Evolutionary conservation across 2,329 filamentous ascomycete genomes (phyloP).

Genomic region (Eutypella sp.): DNA sequence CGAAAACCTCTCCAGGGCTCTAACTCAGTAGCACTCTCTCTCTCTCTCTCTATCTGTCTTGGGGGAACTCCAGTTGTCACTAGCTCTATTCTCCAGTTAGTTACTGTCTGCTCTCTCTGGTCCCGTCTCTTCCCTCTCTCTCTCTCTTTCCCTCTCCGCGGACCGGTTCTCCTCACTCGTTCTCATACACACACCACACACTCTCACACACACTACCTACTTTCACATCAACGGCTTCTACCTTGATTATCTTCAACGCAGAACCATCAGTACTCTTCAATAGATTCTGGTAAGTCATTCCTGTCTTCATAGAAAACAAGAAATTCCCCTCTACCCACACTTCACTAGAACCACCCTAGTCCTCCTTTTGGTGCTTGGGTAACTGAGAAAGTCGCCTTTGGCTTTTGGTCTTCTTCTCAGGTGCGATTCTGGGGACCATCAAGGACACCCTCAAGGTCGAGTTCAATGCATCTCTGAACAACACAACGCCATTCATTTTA

Average conservation of each 20-base stretch:
- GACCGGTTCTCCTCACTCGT: conserved; percentile 24
- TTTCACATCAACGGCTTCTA: conserved; percentile 12
- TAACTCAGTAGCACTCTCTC: too few relatives aligned
- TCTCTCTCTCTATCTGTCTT: too few relatives aligned
- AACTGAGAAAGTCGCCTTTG: too few relatives aligned
- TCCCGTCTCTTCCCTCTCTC: too few relatives aligned
- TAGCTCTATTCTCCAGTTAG: too few relatives aligned
- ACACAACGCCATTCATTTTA: conserved; percentile 28
- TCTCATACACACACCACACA: conserved; percentile 12
- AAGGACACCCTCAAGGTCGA: conserved; percentile 19
- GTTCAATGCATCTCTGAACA: conserved; percentile 26
- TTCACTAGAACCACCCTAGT: conserved; percentile 5
- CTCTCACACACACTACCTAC: too few relatives aligned
- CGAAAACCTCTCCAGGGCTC: conserved; percentile 2
- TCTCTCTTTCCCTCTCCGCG: too few relatives aligned
- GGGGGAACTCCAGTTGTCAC: too few relatives aligned
- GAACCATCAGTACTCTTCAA: conserved; percentile 20
- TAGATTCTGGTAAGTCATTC: conserved; percentile 19
- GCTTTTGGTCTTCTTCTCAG: conserved; percentile 13
- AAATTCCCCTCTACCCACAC: conserved; percentile 1
- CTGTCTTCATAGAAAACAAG: conserved; percentile 11
- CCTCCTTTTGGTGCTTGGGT: conserved; percentile 5
- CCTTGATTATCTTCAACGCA: conserved; percentile 13
- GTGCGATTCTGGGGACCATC: conserved; percentile 19
- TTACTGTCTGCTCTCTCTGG: too few relatives aligned